Percentiles rank a stretch among this genome's conserved stretches.
Evolutionary conservation across 495 filamentous ascomycete genomes (phyloP).

Genomic region (Hamigera avellanea): DNA sequence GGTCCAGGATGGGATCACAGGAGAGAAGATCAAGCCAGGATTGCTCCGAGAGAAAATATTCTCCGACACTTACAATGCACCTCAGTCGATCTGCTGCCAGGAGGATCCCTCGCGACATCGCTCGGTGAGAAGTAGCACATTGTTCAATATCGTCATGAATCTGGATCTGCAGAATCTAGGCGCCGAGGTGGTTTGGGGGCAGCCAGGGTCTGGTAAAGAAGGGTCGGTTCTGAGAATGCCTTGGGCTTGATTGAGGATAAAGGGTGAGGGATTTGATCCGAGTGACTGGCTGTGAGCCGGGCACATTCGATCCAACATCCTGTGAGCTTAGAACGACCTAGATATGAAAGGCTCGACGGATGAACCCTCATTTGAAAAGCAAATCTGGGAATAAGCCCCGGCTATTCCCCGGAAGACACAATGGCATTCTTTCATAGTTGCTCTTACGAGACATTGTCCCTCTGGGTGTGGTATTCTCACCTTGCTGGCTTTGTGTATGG

Average conservation of each 20-base stretch:
- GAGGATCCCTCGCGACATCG: conserved; percentile 12
- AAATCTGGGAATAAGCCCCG: too few species aligned
- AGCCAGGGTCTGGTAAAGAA: conserved; percentile 18
- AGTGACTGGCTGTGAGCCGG: too few species aligned
- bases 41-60: conserved; percentile 20
- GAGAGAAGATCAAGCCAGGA: conserved; percentile 9
- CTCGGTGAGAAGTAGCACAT: conserved; percentile 10
- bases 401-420: too few species aligned
- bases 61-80: conserved; percentile 22
- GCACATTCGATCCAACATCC: too few species aligned
- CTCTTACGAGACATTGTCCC: too few species aligned
- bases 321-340: too few species aligned
- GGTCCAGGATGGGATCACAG: conserved; percentile 6
- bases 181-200: conserved; percentile 24
- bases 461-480: too few species aligned
- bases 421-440: too few species aligned
- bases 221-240: conserved; percentile 19
- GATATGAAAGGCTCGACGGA: too few species aligned
- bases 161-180: conserved; percentile 10
- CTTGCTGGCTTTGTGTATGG: too few species aligned
- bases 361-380: too few species aligned
- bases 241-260: conserved; percentile 5
- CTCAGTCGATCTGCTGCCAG: conserved; percentile 22
- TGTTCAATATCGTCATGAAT: conserved; percentile 32
- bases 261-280: too few species aligned